Base-by-base conservation (phyloP, 768 basidiomycete species). In the Lentinula guzmanii region DNA sequence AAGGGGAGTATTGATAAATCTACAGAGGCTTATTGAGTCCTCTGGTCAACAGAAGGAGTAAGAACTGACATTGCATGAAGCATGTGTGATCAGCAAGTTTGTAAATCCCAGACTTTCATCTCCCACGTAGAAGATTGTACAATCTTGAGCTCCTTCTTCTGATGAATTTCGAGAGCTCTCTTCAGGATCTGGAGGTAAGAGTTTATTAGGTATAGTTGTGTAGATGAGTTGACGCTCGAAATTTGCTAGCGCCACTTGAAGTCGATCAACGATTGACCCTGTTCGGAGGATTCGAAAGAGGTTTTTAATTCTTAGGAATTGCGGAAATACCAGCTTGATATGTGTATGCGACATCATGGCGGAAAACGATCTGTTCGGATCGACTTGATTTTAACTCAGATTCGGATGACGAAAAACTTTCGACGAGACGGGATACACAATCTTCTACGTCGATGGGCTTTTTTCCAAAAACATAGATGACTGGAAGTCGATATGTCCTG, bases 381-480 rank as follows among this genome's bases (percentile, higher is more conserved):
- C 46, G 58, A 39, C 34, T 34, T 3, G 34, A 48, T 15, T 43
- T 10, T 5, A 13, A 35, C 16, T 10, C 11, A 9, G 13, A 9
- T 41, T 18, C 39, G 1, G 42, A 15, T 37, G 43, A 48, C 6
- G 68, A 16, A 74, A 55, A 13, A 90, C 65, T 33, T 15, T 60
- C 59, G 8, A 52, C 7, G 8, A 52, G 16, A 48, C 75, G 71
- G 11, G 71, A 65, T 9, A 79, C 75, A 63, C 86, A 89, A 61
- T 77, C 69, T 3, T 77, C 71, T 1, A 83, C 70, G 63, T 93
- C 84, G 37, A 97, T 72, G 0, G 74, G 64, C 61, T 86, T 86
- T 66, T 87, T 86, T 0, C 93, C 93, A 68, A 98, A 94, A 39
- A 98, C 85, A 70, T 96, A 98, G 35, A 95, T 82, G 2, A 95